Evolutionary conservation across 1,284 basidiomycete species (phyloP).

Genomic region (Polyporus tsugae): DNA sequence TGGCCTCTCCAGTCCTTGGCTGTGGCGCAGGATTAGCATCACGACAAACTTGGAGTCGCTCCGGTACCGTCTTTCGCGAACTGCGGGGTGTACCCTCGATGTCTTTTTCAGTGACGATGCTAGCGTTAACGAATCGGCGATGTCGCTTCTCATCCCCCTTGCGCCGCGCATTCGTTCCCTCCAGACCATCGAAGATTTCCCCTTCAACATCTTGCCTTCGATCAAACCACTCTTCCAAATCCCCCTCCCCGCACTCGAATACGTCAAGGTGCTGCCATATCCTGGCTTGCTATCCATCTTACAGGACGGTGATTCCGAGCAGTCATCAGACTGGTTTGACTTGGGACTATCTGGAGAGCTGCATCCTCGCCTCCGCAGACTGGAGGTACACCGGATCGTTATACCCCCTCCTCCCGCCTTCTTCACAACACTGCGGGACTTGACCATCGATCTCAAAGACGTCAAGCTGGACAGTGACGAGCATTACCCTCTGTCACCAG

Average conservation of each 20-base stretch:
- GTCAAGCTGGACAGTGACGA: neutral
- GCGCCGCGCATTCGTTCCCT: neutral
- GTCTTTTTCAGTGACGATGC: neutral
- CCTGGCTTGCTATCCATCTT: neutral
- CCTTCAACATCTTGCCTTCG: neutral
- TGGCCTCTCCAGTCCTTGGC: neutral
- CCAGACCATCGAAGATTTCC: neutral
- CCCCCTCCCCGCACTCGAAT: neutral
- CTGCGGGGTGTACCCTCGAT: neutral
- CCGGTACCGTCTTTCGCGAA: neutral
- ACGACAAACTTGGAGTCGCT: neutral
- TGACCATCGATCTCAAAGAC: neutral
- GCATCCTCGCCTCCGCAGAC: neutral
- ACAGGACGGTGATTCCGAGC: neutral
- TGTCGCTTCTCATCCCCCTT: conserved; percentile 1
- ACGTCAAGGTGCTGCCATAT: neutral
- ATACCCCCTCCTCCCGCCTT: neutral
- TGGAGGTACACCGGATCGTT: neutral
- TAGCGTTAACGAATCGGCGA: neutral
- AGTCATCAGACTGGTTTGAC: neutral
- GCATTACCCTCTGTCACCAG: neutral
- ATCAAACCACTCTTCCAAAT: neutral
- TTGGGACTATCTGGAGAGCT: neutral
- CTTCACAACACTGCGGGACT: neutral
- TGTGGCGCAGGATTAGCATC: conserved; percentile 2